Conservation (phyloP, 495 filamentous ascomycete genomes). For the Massariosphaeria phaeospora region DNA sequence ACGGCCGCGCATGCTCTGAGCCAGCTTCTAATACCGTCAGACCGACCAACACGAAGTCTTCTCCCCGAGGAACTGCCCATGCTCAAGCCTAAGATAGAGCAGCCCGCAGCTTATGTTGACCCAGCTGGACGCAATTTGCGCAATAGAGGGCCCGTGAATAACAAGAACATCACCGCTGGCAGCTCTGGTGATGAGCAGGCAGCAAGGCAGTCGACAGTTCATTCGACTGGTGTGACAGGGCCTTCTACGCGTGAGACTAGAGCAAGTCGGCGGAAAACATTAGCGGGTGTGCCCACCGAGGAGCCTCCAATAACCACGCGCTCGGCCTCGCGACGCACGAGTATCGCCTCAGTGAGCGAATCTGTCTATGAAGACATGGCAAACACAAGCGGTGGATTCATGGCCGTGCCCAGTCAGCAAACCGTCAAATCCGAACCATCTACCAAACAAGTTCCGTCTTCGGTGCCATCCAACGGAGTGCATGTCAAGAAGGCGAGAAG, state of each 20-base stretch:
- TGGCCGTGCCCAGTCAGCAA: constrained; percentile 7
- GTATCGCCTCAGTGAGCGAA: constrained; percentile 40
- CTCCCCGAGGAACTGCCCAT: constrained; percentile 66
- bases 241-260: constrained; percentile 36
- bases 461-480: constrained; percentile 26
- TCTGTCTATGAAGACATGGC: constrained; percentile 29
- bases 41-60: constrained; percentile 66
- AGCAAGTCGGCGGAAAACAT: constrained; percentile 59
- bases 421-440: constrained; percentile 15
- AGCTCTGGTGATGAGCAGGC: too few relatives aligned
- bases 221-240: constrained; percentile 49
- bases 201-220: constrained; percentile 43
- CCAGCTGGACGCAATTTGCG: constrained; percentile 59
- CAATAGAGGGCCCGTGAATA: constrained; percentile 57
- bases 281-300: constrained; percentile 47
- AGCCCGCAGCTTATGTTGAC: constrained; percentile 51
- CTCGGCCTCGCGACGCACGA: constrained; percentile 39
- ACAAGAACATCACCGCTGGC: too few relatives aligned
- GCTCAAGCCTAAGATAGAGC: constrained; percentile 52
- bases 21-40: constrained; percentile 71
- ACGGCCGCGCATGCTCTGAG: constrained; percentile 73
- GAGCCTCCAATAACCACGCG: constrained; percentile 13
- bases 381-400: constrained; percentile 28
- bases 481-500: constrained; percentile 38
- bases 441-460: too few relatives aligned